Conservation (phyloP, 257 asterid species). For the Fraxinus excelsior region DNA sequence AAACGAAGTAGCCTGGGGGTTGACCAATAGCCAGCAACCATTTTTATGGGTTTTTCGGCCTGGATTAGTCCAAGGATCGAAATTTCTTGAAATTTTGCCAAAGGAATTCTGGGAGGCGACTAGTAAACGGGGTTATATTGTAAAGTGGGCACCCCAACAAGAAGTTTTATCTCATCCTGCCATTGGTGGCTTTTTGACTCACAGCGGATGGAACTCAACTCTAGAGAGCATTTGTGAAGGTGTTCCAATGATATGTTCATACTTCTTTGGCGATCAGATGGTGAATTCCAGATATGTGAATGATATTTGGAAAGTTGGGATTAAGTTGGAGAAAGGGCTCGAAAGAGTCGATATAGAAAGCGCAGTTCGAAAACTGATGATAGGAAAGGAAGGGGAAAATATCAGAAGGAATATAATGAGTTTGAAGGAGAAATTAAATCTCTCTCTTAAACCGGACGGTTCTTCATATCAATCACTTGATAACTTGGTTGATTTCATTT, state of each 20-base stretch:
- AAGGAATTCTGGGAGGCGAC: background rate
- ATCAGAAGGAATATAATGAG: constrained; percentile 28
- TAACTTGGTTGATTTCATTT: constrained; percentile 37
- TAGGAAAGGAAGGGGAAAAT: constrained; percentile 27
- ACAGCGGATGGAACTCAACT: constrained; percentile 42
- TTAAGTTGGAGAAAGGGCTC: constrained; percentile 22
- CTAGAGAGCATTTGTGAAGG: background rate
- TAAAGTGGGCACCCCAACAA: constrained; percentile 58
- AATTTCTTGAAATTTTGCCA: background rate
- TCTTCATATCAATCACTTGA: constrained; percentile 31
- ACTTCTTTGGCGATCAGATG: constrained; percentile 10
- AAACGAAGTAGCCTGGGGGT: constrained; percentile 55
- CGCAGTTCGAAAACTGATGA: constrained; percentile 39
- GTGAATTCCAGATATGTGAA: background rate
- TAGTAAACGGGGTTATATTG: constrained; percentile 40
- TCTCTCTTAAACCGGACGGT: constrained; percentile 26
- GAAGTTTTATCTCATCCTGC: constrained; percentile 47
- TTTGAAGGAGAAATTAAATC: constrained; percentile 24
- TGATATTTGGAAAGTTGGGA: constrained; percentile 36
- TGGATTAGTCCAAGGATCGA: constrained; percentile 34
- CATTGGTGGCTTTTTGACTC: constrained; percentile 49
- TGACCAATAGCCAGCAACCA: constrained; percentile 41
- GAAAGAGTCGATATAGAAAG: constrained; percentile 28
- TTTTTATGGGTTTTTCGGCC: constrained; percentile 67
- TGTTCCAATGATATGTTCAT: background rate